These are phyloP conservation scores for Suillus tomentosus DNA, from an alignment of 768 basidiomycete species.

Conservation along the genomic window DNA sequence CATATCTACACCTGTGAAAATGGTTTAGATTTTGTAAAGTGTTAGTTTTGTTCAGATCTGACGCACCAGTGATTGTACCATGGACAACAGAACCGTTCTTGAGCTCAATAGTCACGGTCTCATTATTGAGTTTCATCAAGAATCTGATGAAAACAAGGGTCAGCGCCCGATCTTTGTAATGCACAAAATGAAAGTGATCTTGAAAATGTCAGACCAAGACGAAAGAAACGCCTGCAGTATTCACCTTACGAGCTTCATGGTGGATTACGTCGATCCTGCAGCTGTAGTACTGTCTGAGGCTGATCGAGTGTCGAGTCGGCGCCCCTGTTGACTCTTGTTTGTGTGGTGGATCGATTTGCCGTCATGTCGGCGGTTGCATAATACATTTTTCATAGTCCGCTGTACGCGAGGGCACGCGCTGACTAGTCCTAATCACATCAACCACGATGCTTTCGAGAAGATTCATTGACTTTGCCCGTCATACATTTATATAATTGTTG, in stretches of 20 bases:
- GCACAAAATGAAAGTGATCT: slow-evolving; percentile 9
- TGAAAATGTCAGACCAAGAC: slow-evolving; percentile 10
- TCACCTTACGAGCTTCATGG: slow-evolving; percentile 87
- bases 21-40: slow-evolving; percentile 9
- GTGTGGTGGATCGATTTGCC: not conserved
- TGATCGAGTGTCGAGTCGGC: not conserved
- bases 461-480: too few relatives aligned
- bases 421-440: too few relatives aligned
- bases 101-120: slow-evolving; percentile 96
- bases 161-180: slow-evolving; percentile 20
- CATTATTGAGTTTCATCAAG: slow-evolving; percentile 99
- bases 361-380: too few relatives aligned
- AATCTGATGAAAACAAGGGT: slow-evolving; percentile 56
- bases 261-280: slow-evolving; percentile 25
- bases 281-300: not conserved
- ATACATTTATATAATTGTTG: too few relatives aligned
- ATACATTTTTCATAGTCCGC: too few relatives aligned
- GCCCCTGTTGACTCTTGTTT: slow-evolving; percentile 10
- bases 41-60: not conserved
- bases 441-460: too few relatives aligned
- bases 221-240: slow-evolving; percentile 15
- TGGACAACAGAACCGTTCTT: slow-evolving; percentile 96
- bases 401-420: too few relatives aligned
- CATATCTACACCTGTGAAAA: slow-evolving; percentile 86
- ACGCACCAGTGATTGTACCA: slow-evolving; percentile 93